Percentiles rank a stretch among this genome's conserved stretches.
Conservation (phyloP, 768 basidiomycete species). For the Hirschioporus abietinus region DNA sequence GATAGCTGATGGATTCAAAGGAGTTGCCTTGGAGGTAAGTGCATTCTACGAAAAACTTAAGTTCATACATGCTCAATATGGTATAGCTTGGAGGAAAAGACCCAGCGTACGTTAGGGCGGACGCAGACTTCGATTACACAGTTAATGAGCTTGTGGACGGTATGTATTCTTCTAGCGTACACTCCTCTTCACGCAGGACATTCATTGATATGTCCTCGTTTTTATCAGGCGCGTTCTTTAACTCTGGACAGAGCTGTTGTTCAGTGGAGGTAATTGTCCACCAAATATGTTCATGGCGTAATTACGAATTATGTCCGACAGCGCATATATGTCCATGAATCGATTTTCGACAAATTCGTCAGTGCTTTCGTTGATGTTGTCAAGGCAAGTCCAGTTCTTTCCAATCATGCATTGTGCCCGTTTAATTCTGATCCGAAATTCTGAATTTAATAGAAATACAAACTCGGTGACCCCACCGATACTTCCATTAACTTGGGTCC, state of each 20-base stretch:
- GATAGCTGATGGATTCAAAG: slow-evolving; percentile 68
- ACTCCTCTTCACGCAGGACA: neutral
- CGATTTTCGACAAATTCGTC: slow-evolving; percentile 77
- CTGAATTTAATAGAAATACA: slow-evolving; percentile 50
- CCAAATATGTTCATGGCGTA: neutral
- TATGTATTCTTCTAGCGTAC: slow-evolving; percentile 23
- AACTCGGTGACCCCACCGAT: slow-evolving; percentile 80
- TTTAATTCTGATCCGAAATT: neutral
- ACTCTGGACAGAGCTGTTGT: slow-evolving; percentile 97
- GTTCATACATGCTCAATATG: slow-evolving; percentile 8
- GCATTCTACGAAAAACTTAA: neutral
- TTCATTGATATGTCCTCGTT: slow-evolving; percentile 7
- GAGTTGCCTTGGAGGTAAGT: slow-evolving; percentile 76
- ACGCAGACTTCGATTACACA: slow-evolving; percentile 81
- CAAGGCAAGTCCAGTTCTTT: slow-evolving; percentile 42
- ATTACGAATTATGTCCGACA: slow-evolving; percentile 21
- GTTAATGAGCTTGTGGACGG: slow-evolving; percentile 89
- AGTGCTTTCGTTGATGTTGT: slow-evolving; percentile 63
- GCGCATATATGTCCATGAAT: slow-evolving; percentile 92
- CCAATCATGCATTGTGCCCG: neutral
- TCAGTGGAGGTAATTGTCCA: slow-evolving; percentile 65
- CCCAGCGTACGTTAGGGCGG: slow-evolving; percentile 88
- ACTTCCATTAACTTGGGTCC: slow-evolving; percentile 81
- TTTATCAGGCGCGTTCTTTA: slow-evolving; percentile 79
- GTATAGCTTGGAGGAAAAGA: slow-evolving; percentile 91